phyloP scores from a whole-genome alignment of 2,329 filamentous ascomycete species.

The Fusarium torreyae region DNA sequence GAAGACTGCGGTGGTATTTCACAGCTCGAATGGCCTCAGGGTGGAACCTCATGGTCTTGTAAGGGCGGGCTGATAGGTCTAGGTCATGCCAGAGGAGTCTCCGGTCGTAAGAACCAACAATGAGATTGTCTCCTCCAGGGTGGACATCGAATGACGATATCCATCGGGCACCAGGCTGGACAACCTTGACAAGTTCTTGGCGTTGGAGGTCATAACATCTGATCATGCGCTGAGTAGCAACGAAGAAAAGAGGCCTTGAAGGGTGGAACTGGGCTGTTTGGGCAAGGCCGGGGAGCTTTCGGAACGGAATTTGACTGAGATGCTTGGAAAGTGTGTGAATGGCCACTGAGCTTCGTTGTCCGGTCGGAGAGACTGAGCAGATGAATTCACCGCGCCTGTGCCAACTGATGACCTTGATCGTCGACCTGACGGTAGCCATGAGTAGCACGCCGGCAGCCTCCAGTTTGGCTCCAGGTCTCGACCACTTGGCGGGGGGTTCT shows the following conservation, averaged over 20 bases:
- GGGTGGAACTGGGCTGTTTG: conserved; percentile 97
- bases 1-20: conserved; percentile 84
- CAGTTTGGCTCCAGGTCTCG: conserved; percentile 80
- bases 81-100: conserved; percentile 97
- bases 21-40: conserved; percentile 91
- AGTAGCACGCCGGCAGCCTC: conserved; percentile 85
- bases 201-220: conserved; percentile 94
- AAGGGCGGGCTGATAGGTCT: conserved; percentile 89
- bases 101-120: conserved; percentile 95
- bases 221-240: conserved; percentile 94
- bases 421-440: conserved; percentile 82
- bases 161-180: conserved; percentile 93
- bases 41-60: conserved; percentile 98
- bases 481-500: conserved; percentile 85
- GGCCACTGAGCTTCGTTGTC: conserved; percentile 84
- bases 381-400: conserved; percentile 96
- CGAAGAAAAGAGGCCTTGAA: conserved; percentile 91
- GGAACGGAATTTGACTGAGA: conserved; percentile 94
- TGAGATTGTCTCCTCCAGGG: conserved; percentile 91
- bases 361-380: conserved; percentile 87
- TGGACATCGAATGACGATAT: conserved; percentile 96
- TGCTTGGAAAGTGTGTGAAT: conserved; percentile 98
- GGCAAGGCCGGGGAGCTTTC: conserved; percentile 78
- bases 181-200: conserved; percentile 91
- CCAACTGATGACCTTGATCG: conserved; percentile 92